Evolutionary conservation across 331 rosid genomes (phyloP).

Genomic region (Quercus tomentella): DNA sequence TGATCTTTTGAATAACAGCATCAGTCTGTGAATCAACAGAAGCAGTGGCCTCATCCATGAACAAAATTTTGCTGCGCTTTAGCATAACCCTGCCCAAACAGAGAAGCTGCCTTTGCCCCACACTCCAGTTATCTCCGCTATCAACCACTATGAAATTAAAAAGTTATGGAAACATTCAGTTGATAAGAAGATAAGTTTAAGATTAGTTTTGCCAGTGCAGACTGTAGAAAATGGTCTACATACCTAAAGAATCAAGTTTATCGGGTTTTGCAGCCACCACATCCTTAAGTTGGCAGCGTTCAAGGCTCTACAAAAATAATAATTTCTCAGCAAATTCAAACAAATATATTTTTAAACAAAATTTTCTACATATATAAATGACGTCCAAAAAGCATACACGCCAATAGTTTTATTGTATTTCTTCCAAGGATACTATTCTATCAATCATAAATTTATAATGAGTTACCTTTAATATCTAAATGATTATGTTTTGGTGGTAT

Average conservation of each 20-base stretch:
- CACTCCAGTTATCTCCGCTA: slow-evolving; percentile 91
- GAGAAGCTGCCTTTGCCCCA: slow-evolving; percentile 91
- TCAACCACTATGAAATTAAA: slow-evolving; percentile 45
- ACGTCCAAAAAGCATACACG: neutral
- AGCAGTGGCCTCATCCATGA: slow-evolving; percentile 94
- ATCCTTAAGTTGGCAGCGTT: slow-evolving; percentile 86
- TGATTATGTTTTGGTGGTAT: neutral
- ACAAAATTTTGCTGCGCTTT: slow-evolving; percentile 71
- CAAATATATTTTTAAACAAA: neutral
- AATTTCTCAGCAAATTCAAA: neutral
- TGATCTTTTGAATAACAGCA: slow-evolving; percentile 68
- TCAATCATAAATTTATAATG: neutral
- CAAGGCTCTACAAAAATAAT: slow-evolving; percentile 49
- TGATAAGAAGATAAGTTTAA: neutral
- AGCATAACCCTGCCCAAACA: slow-evolving; percentile 92
- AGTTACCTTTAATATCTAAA: neutral
- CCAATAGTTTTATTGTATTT: neutral
- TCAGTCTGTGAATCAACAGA: slow-evolving; percentile 94
- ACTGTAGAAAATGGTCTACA: slow-evolving; percentile 6
- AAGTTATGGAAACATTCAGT: slow-evolving; percentile 1
- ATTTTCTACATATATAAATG: neutral
- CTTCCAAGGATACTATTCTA: neutral
- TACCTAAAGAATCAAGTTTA: slow-evolving; percentile 70
- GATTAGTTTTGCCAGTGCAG: neutral
- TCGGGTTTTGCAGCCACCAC: slow-evolving; percentile 67